Conservation (phyloP, 768 basidiomycete species). For the Lactifluus echinatus region DNA sequence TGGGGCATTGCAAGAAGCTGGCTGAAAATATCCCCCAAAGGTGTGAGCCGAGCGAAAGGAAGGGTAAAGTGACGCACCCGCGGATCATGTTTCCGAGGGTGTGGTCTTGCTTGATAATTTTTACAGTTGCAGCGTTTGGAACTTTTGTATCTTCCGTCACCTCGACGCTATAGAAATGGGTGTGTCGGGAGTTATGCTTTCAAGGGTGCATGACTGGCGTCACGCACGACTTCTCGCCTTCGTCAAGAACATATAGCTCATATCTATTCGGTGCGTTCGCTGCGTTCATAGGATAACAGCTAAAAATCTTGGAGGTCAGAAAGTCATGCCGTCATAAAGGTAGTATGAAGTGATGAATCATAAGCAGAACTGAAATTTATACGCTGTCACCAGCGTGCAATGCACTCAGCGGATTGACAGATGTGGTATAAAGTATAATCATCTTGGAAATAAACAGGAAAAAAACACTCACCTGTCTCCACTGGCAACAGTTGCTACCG, state of each 20-base stretch:
- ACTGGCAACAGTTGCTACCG: neutral
- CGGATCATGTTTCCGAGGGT: conserved; percentile 96
- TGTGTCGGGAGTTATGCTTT: conserved; percentile 11
- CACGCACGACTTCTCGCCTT: conserved; percentile 89
- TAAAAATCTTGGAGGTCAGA: conserved; percentile 1
- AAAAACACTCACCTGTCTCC: conserved; percentile 5
- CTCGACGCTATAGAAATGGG: conserved; percentile 55
- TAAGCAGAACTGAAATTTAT: conserved; percentile 22
- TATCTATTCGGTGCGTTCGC: conserved; percentile 96
- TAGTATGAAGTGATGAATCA: conserved; percentile 5
- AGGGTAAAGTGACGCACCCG: conserved; percentile 47
- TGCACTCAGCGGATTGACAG: conserved; percentile 49
- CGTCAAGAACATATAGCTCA: conserved; percentile 85
- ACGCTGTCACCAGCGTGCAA: conserved; percentile 26
- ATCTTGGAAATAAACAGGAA: conserved; percentile 11
- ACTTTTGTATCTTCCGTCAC: conserved; percentile 95
- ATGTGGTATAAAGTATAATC: conserved; percentile 33
- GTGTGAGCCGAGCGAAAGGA: neutral
- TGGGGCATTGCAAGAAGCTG: conserved; percentile 84
- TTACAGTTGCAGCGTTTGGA: conserved; percentile 93
- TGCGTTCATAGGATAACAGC: conserved; percentile 62
- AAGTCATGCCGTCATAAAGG: neutral
- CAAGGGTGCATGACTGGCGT: neutral
- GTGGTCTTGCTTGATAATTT: conserved; percentile 94
- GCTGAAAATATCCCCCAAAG: conserved; percentile 25